Base-by-base conservation (phyloP, 441 rosid genomes). In the Raphanus hybrid region DNA sequence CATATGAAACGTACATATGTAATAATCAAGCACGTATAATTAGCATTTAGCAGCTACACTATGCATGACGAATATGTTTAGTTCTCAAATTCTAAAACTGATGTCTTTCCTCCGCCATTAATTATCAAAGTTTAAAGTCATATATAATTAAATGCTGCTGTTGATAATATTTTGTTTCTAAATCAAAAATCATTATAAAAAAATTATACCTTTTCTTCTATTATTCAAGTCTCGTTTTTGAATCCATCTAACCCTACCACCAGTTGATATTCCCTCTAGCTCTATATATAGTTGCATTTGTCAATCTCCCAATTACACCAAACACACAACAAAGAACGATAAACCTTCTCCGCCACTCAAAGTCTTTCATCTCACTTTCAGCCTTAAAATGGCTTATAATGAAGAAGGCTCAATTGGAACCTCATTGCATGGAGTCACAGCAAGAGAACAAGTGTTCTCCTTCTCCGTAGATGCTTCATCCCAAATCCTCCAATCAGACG, bases 351-450 rank as follows among this genome's bases (percentile, higher is more conserved):
- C 0, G 0, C n/a, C 26, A 16, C 34, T 27, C 3, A 64, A 29
- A 39, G 55, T 71, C 43, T 77, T 71, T 64, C 35, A 34, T 32
- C 65, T 64, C 37, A 12, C 12, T 54, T 8, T 15, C 12, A 70
- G 23, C 23, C 7, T 55, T 52, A n/a, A 59, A 32, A 77, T 78
- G 81, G 23, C 68, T 71, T 32, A 55, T 67, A 35, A 69, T 3
- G 70, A 80, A 32, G 90, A 85, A 59, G 94, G 93, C 54, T 81
- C 88, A 0, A 84, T 91, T 1, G 94, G 91, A n/a, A 87, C 86
- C 80, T 92, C 97, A 77, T 85, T 88, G 90, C 97, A 92, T 71
- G 94, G 94, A 83, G 90, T 88, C 1, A 85, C 93, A 0, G 93
- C 87, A 32, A 87, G 74, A 74, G 95, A 92, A 69, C 92, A 88